These are phyloP conservation scores for Seminavis robusta DNA, from an alignment of 108 stramenopile species.

Conservation along the genomic window DNA sequence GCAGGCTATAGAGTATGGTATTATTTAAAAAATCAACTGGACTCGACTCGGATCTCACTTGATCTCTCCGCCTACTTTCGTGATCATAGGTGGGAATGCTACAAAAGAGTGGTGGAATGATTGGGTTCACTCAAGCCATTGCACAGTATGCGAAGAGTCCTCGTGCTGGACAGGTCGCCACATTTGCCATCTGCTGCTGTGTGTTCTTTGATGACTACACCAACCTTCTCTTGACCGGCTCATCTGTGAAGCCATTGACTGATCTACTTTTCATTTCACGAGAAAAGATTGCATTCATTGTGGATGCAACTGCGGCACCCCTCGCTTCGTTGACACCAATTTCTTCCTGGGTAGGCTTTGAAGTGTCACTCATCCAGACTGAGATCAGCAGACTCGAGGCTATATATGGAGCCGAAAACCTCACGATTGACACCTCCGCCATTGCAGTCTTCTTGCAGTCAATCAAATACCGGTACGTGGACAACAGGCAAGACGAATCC, in stretches of 20 bases:
- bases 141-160: conserved; percentile 22
- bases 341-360: conserved; percentile 73
- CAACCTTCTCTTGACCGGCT: conserved; percentile 58
- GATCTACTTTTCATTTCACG: conserved; percentile 46
- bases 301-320: conserved; percentile 70
- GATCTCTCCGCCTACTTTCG: no score
- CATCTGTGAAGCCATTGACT: conserved; percentile 53
- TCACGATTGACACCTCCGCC: conserved; percentile 33
- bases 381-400: conserved; percentile 44
- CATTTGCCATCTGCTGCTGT: conserved; percentile 31
- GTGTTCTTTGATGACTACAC: conserved; percentile 75
- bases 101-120: conserved; percentile 56
- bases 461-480: conserved; percentile 48
- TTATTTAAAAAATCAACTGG: no score
- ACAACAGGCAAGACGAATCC: neutral
- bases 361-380: conserved; percentile 53
- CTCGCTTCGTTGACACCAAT: conserved; percentile 63
- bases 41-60: no score
- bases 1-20: no score
- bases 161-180: conserved; percentile 14
- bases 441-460: conserved; percentile 55
- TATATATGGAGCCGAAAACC: conserved; percentile 1
- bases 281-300: conserved; percentile 69
- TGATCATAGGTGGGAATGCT: conserved; percentile 42
- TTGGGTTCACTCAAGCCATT: conserved; percentile 41